A percentile compares a stretch with the other conserved stretches of the same genome.
Conservation (phyloP, 257 asterid species). For the Solanum piurae region DNA sequence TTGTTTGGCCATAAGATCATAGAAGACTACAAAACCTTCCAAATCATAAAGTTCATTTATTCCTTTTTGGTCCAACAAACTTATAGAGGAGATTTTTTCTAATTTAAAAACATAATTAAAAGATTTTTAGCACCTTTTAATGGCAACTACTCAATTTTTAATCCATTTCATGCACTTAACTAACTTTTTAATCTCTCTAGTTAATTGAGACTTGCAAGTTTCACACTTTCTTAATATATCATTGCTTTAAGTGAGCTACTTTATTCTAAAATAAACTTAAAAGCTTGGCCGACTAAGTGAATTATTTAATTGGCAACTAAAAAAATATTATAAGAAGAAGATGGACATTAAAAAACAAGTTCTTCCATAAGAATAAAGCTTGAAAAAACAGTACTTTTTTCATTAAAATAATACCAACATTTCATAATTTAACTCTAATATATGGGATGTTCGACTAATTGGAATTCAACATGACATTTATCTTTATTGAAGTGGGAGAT, state of each 20-base stretch:
- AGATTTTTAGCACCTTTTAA: not conserved
- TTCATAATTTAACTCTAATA: not conserved
- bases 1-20: not conserved
- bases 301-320: not conserved
- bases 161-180: not conserved
- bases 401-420: not conserved
- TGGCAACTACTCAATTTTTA: not conserved
- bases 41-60: not conserved
- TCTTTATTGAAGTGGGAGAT: not conserved
- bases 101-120: not conserved
- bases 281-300: not conserved
- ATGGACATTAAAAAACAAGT: not conserved
- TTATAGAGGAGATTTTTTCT: not conserved
- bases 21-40: not conserved
- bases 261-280: not conserved
- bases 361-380: not conserved
- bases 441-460: not conserved
- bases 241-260: not conserved
- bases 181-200: not conserved
- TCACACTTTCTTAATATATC: not conserved
- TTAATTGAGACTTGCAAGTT: not conserved
- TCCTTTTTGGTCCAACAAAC: not conserved
- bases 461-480: not conserved
- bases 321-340: not conserved
- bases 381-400: not conserved